Evolutionary conservation across 345 rosid species (phyloP).

Genomic region (Boechera retrofracta): DNA sequence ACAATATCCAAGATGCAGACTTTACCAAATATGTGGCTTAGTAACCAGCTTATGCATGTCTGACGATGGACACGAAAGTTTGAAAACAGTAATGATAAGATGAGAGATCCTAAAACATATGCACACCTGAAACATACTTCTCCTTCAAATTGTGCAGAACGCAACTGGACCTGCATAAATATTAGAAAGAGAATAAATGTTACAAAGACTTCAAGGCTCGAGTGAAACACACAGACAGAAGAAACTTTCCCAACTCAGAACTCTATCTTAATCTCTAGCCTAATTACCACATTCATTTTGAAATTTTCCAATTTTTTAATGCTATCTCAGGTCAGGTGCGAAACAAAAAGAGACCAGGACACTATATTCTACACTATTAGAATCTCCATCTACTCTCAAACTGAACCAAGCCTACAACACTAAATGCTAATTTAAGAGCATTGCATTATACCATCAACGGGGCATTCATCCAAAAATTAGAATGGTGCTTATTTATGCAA

Average conservation of each 20-base stretch:
- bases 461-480: constrained; percentile 1
- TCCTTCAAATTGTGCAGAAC: constrained; percentile 79
- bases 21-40: constrained; percentile 26
- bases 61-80: constrained; percentile 16
- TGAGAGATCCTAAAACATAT: constrained; percentile 33
- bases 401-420: background rate
- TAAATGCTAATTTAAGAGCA: background rate
- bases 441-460: background rate
- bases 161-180: constrained; percentile 66
- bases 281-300: constrained; percentile 1
- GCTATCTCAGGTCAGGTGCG: constrained; percentile 3
- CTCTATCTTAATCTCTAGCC: background rate
- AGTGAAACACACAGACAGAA: constrained; percentile 17
- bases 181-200: constrained; percentile 20
- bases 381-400: constrained; percentile 22
- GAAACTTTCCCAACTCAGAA: constrained; percentile 12
- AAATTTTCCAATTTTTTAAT: background rate
- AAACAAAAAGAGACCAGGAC: background rate
- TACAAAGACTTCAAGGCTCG: constrained; percentile 18
- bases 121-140: constrained; percentile 83
- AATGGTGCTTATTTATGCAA: constrained; percentile 2
- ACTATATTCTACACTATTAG: background rate
- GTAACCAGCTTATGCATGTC: constrained; percentile 14
- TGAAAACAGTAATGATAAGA: constrained; percentile 20
- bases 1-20: constrained; percentile 5